Evolutionary conservation across 495 filamentous ascomycete species (phyloP), one percentile per base, ranked within the genome.

Genomic region (Hypoxylon intermedium): DNA sequence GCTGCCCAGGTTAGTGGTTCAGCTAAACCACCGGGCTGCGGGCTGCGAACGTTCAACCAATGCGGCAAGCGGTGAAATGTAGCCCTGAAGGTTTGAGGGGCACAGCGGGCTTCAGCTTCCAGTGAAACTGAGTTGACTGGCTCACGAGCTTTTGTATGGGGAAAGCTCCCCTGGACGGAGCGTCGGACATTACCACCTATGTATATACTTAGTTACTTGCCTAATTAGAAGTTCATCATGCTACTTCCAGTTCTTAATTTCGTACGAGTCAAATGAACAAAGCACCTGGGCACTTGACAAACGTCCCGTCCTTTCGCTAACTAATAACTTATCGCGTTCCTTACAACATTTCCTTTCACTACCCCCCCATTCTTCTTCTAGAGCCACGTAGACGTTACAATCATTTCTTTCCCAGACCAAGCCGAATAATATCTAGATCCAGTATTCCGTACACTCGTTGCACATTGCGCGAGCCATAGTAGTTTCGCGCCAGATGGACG

Each of bases 401-500:
- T 41, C 37, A 24, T 55, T 46, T 16, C 31, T 23, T 38, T 33
- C 16, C n/a, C 36, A 38, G 45, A 69, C 31, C 37, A 26, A 52
- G 2, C 46, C 20, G 21, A 47, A 19, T 48, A 24, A 42, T 19
- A 41, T 33, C 40, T 13, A 42, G 19, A 50, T 53, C 40, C 24
- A 38, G 52, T 26, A 3, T 26, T 26, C 3, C 24, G 7, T 26
- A n/a, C n/a, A n/a, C 24, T 54, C 15, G 41, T 43, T 45, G 48
- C 41, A 53, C 24, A 21, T 19, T 51, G 56, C 54, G 53, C 51
- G 37, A 57, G 58, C 55, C 50, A 46, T 16, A 41, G 26, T 48
- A 64, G 49, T 58, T 43, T 59, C 40, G 67, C 62, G 69, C 68
- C 65, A 68, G 63, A 69, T 70, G 69, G 68, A 70, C 57, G 62